Evolutionary conservation across 148 eudicot genomes (phyloP).

Genomic region (Diospyros lotus): DNA sequence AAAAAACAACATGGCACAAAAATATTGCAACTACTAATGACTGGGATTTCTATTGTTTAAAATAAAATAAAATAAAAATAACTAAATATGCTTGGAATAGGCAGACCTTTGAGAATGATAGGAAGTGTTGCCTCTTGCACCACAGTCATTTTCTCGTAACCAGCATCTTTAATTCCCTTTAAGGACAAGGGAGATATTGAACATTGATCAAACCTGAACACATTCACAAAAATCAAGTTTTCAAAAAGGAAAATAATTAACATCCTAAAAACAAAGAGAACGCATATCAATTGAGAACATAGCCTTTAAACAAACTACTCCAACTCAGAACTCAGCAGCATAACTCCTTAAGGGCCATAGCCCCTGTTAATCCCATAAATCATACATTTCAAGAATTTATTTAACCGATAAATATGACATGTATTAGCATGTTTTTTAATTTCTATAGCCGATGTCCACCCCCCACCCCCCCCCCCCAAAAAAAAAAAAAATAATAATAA

Average conservation of each 20-base stretch:
- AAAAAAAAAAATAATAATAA: too few relatives aligned
- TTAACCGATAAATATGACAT: too few relatives aligned
- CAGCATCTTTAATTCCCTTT: slow-evolving; percentile 86
- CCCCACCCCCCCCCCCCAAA: too few relatives aligned
- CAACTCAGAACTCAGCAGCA: neutral
- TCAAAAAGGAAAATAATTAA: neutral
- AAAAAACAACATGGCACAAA: neutral
- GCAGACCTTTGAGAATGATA: slow-evolving; percentile 72
- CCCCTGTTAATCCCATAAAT: neutral
- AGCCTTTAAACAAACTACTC: neutral
- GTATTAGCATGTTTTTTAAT: too few relatives aligned
- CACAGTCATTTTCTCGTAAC: slow-evolving; percentile 90
- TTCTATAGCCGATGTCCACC: too few relatives aligned
- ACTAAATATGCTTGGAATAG: neutral
- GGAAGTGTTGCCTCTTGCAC: slow-evolving; percentile 99
- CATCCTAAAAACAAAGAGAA: too few relatives aligned
- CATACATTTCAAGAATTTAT: too few relatives aligned
- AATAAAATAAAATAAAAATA: neutral
- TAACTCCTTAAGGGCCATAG: neutral
- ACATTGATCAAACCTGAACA: slow-evolving; percentile 85
- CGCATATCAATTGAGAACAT: too few relatives aligned
- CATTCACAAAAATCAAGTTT: slow-evolving; percentile 6
- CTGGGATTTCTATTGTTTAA: neutral
- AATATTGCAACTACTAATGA: neutral
- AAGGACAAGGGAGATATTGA: slow-evolving; percentile 66